Evolutionary conservation across 2,329 filamentous ascomycete species (phyloP).

Genomic region (Metarhizium sp.): DNA sequence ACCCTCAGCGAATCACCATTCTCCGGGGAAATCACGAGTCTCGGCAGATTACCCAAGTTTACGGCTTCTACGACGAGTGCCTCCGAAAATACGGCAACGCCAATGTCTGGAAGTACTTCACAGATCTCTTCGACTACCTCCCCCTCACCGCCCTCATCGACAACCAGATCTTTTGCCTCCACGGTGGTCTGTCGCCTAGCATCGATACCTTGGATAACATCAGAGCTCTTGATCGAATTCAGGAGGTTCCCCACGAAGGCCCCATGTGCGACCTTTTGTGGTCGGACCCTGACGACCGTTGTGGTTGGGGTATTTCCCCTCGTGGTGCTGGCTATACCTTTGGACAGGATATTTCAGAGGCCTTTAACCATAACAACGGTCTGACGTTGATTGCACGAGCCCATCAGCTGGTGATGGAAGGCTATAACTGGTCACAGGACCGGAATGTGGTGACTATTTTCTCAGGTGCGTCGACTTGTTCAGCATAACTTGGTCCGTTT

Average conservation of each 20-base stretch:
- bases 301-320: slow-evolving; percentile 92
- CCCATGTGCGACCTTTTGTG: slow-evolving; percentile 97
- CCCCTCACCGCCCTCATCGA: slow-evolving; percentile 95
- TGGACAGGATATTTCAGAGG: slow-evolving; percentile 94
- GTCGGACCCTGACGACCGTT: slow-evolving; percentile 96
- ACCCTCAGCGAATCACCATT: slow-evolving; percentile 95
- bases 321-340: slow-evolving; percentile 93
- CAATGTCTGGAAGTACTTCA: slow-evolving; percentile 99
- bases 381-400: slow-evolving; percentile 91
- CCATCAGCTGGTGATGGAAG: slow-evolving; percentile 98
- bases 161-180: slow-evolving; percentile 98
- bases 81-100: slow-evolving; percentile 98
- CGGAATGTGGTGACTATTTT: slow-evolving; percentile 98
- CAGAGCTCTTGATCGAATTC: slow-evolving; percentile 85
- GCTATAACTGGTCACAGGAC: slow-evolving; percentile 99
- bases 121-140: slow-evolving; percentile 97
- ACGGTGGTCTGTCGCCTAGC: slow-evolving; percentile 92
- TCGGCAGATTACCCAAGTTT: slow-evolving; percentile 97
- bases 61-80: slow-evolving; percentile 99
- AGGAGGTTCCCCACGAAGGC: slow-evolving; percentile 96
- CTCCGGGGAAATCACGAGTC: slow-evolving; percentile 98
- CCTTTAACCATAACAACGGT: slow-evolving; percentile 98
- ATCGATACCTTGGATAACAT: slow-evolving; percentile 96
- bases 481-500: neutral
- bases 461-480: slow-evolving; percentile 53